Evolutionary conservation across 2,329 filamentous ascomycete genomes (phyloP).

Genomic region (Didymella sp.): DNA sequence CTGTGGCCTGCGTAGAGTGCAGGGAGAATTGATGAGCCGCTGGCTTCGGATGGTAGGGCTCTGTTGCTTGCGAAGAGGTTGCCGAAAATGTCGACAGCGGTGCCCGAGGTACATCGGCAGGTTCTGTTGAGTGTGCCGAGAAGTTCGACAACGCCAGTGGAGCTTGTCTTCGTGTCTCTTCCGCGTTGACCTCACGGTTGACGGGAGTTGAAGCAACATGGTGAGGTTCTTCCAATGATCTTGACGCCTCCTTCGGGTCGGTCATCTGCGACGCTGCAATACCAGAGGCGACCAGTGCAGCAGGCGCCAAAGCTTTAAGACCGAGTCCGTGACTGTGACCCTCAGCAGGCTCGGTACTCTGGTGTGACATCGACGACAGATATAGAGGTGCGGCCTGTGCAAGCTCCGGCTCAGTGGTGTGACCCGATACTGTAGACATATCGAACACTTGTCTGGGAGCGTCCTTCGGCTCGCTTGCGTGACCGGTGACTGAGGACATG

Average conservation of each 20-base stretch:
- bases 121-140: conserved; percentile 38
- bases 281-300: conserved; percentile 37
- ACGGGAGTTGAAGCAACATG: neutral
- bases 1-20: conserved; percentile 26
- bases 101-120: conserved; percentile 27
- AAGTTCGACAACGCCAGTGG: conserved; percentile 37
- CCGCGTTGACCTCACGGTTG: neutral
- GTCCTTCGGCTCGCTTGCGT: conserved; percentile 28
- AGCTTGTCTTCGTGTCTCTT: conserved; percentile 12
- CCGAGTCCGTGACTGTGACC: conserved; percentile 7
- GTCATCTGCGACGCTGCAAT: conserved; percentile 38
- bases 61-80: conserved; percentile 35
- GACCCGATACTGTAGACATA: conserved; percentile 33
- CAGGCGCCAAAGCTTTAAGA: conserved; percentile 26
- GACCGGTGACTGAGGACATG: conserved; percentile 16
- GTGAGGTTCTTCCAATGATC: neutral
- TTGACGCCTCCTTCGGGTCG: conserved; percentile 23
- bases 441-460: conserved; percentile 24
- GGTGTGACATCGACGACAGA: conserved; percentile 37
- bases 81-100: conserved; percentile 31
- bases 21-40: conserved; percentile 16
- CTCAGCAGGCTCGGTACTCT: conserved; percentile 39
- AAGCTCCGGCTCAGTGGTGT: conserved; percentile 38
- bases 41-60: conserved; percentile 25
- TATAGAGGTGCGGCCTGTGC: conserved; percentile 15